Evolutionary conservation across 495 filamentous ascomycete genomes (phyloP).

Genomic region (Lophium mytilinum): DNA sequence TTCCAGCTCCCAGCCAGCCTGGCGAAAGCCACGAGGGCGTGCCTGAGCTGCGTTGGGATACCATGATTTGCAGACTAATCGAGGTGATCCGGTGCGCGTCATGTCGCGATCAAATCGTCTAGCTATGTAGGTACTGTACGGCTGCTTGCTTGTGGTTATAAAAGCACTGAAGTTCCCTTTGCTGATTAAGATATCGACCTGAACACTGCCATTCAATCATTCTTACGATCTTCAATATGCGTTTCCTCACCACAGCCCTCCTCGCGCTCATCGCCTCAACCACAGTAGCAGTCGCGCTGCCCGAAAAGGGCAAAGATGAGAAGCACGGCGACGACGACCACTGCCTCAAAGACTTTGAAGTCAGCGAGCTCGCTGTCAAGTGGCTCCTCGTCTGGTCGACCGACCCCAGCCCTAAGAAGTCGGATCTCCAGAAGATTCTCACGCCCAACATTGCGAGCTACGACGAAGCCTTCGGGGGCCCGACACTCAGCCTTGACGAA

Average conservation of each 20-base stretch:
- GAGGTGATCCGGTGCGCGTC: too few relatives aligned
- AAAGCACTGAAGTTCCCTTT: too few relatives aligned
- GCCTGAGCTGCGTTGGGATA: too few relatives aligned
- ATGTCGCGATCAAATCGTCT: too few relatives aligned
- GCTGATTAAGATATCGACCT: too few relatives aligned
- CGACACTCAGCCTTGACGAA: neutral
- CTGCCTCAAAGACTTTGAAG: neutral
- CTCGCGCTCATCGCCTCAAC: neutral
- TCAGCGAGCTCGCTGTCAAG: neutral
- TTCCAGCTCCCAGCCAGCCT: too few relatives aligned
- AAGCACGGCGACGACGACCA: neutral
- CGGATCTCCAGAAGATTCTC: neutral
- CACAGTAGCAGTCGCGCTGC: neutral
- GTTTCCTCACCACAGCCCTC: neutral
- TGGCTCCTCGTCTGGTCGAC: neutral
- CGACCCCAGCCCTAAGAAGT: neutral
- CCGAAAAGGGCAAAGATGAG: neutral
- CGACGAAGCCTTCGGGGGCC: neutral
- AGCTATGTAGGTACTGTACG: too few relatives aligned
- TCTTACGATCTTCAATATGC: neutral
- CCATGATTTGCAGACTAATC: too few relatives aligned
- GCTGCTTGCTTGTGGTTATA: too few relatives aligned
- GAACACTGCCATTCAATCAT: too few relatives aligned
- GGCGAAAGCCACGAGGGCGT: too few relatives aligned
- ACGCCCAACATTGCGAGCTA: neutral